These are phyloP conservation scores for Phytophthora fragariaefolia DNA, from an alignment of 352 stramenopile genomes.

Conservation along the genomic window DNA sequence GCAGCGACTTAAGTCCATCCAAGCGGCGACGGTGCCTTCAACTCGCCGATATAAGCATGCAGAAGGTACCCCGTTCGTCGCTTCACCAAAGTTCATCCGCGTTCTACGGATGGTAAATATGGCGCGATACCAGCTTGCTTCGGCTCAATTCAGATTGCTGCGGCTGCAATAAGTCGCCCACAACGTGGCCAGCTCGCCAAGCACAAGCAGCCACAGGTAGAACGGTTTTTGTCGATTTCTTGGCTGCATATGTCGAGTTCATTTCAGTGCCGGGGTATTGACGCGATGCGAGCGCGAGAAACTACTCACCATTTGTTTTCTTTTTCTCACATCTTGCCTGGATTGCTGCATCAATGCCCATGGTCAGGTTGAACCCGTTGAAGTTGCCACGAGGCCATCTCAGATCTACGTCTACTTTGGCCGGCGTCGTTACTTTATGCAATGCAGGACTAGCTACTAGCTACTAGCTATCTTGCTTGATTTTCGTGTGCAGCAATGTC, in stretches of 20 bases:
- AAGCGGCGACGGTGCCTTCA: conserved; percentile 16
- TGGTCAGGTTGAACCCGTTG: neutral
- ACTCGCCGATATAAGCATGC: conserved; percentile 21
- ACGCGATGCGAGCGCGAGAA: neutral
- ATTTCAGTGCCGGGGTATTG: neutral
- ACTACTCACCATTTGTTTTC: neutral
- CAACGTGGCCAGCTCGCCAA: neutral
- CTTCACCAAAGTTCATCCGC: conserved; percentile 10
- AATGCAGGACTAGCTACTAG: conserved; percentile 1
- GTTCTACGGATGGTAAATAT: conserved; percentile 3
- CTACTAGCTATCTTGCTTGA: neutral
- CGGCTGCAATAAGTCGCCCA: too few relatives aligned
- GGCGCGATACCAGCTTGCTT: neutral
- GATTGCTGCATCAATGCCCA: too few relatives aligned
- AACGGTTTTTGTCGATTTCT: neutral
- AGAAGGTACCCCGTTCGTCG: neutral
- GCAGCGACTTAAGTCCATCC: conserved; percentile 27
- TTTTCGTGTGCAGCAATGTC: neutral
- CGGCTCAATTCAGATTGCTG: neutral
- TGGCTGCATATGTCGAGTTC: neutral
- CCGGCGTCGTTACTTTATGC: neutral
- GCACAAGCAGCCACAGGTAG: neutral
- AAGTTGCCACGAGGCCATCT: neutral
- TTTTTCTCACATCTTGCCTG: neutral
- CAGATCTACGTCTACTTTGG: neutral